phyloP scores from a whole-genome alignment of 495 filamentous ascomycete genomes.

The Penicillium steckii region DNA sequence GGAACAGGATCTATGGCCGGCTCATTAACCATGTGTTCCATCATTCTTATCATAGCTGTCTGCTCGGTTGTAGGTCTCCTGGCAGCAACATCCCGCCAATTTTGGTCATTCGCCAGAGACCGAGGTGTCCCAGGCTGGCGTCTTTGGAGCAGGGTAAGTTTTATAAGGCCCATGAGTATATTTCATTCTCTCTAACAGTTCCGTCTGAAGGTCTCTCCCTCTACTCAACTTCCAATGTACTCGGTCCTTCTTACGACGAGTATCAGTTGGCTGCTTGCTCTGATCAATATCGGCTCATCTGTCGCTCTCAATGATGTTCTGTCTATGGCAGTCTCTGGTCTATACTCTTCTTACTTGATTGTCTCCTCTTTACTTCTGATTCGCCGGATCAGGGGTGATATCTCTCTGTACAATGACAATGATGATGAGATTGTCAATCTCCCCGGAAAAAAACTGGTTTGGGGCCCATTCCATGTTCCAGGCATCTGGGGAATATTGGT shows the following conservation, averaged over 20 bases:
- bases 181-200: not conserved
- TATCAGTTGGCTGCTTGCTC: constrained; percentile 32
- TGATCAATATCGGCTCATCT: constrained; percentile 43
- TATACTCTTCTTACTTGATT: constrained; percentile 42
- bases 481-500: constrained; percentile 43
- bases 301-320: constrained; percentile 43
- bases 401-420: constrained; percentile 14
- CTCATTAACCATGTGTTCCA: constrained; percentile 29
- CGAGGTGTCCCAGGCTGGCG: constrained; percentile 52
- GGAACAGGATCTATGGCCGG: constrained; percentile 39
- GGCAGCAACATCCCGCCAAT: constrained; percentile 49
- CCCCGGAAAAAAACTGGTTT: constrained; percentile 30
- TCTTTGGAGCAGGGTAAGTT: constrained; percentile 39
- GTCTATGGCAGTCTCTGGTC: constrained; percentile 36
- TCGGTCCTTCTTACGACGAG: constrained; percentile 31
- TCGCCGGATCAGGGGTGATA: constrained; percentile 28
- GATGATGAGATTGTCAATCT: constrained; percentile 18
- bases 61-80: constrained; percentile 43
- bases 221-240: constrained; percentile 12
- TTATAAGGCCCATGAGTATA: not conserved
- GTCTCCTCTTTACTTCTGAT: constrained; percentile 36
- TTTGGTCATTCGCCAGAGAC: constrained; percentile 60
- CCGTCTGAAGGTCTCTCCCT: constrained; percentile 5
- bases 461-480: constrained; percentile 50
- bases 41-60: constrained; percentile 35